phyloP scores from a whole-genome alignment of 192 early-diverging fungal species.

The Obelidium mucronatum region DNA sequence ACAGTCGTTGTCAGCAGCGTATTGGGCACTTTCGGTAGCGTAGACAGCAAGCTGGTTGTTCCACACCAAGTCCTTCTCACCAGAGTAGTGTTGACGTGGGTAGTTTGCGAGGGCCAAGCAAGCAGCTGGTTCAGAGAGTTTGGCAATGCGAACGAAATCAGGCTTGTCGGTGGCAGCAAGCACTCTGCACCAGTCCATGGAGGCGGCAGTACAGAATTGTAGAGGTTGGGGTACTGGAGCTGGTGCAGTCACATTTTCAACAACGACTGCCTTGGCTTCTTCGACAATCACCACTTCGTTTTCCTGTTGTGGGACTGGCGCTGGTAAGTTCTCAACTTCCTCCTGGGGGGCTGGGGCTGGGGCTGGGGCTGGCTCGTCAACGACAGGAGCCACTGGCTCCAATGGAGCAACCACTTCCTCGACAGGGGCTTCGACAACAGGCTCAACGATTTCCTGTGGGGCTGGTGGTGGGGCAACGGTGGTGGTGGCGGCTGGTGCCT shows the following conservation, averaged over 20 bases:
- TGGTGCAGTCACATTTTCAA: not conserved
- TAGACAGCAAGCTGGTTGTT: not conserved
- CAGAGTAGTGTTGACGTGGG: not conserved
- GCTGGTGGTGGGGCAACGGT: not conserved
- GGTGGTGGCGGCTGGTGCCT: not conserved
- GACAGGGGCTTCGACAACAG: not conserved
- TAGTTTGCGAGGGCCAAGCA: not conserved
- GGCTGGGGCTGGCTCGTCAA: not conserved
- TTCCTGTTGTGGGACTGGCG: no score
- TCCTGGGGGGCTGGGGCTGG: conserved; percentile 21
- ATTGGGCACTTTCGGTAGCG: not conserved
- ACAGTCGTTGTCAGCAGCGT: not conserved
- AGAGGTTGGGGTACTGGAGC: not conserved
- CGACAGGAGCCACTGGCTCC: not conserved
- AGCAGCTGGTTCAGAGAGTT: not conserved
- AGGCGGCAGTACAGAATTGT: no score
- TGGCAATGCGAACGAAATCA: no score
- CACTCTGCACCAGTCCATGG: not conserved
- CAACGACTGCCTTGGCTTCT: not conserved
- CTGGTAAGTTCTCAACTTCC: no score
- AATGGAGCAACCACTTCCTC: not conserved
- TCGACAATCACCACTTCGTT: no score
- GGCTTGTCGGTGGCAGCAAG: not conserved
- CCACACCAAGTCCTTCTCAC: not conserved
- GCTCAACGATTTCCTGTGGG: not conserved